Conservation (phyloP, 495 filamentous ascomycete genomes). For the Astrothelium subdiscretum region DNA sequence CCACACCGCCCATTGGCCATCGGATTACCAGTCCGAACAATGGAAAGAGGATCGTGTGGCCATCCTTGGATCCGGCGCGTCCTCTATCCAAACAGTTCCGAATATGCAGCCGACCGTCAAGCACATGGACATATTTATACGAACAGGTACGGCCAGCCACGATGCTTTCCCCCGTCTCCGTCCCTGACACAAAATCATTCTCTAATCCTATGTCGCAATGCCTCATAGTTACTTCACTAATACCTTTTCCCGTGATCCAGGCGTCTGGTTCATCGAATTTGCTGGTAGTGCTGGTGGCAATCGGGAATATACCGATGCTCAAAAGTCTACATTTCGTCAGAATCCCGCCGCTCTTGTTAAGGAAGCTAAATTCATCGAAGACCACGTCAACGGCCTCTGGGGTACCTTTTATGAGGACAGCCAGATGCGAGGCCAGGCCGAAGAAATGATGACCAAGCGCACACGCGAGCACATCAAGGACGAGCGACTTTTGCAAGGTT, state of each 20-base stretch:
- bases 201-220: too few species aligned
- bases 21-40: slow-evolving; percentile 43
- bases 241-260: background rate
- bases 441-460: slow-evolving; percentile 21
- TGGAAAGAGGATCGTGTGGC: slow-evolving; percentile 38
- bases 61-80: slow-evolving; percentile 28
- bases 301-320: slow-evolving; percentile 24
- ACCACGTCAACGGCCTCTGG: slow-evolving; percentile 30
- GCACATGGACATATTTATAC: slow-evolving; percentile 27
- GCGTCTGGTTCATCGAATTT: slow-evolving; percentile 29
- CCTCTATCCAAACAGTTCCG: slow-evolving; percentile 32
- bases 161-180: background rate
- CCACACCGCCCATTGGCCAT: slow-evolving; percentile 41
- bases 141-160: slow-evolving; percentile 9
- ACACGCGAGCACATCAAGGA: slow-evolving; percentile 34
- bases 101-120: slow-evolving; percentile 27
- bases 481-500: slow-evolving; percentile 28
- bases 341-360: slow-evolving; percentile 24
- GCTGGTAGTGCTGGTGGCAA: slow-evolving; percentile 22
- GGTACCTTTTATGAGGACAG: slow-evolving; percentile 24
- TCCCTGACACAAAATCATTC: too few species aligned
- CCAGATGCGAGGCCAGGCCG: slow-evolving; percentile 22
- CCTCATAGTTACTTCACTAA: too few species aligned
- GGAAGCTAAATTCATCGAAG: slow-evolving; percentile 31
- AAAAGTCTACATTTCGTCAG: slow-evolving; percentile 23